Evolutionary conservation across 257 asterid species (phyloP), one percentile per base, ranked within the genome.

Genomic region (Scutellaria barbata): DNA sequence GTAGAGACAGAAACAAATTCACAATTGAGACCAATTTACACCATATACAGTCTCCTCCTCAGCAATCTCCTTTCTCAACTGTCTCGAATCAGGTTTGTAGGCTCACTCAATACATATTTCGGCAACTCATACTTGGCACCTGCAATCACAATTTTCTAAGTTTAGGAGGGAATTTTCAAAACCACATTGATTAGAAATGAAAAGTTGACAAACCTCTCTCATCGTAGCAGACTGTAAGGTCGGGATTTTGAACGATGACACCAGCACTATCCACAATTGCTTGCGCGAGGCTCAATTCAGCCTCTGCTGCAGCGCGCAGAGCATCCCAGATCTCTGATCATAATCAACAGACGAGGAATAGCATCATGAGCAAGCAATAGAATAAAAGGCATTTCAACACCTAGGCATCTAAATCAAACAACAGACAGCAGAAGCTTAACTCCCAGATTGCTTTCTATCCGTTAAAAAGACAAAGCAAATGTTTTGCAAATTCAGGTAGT

Each of bases 311-410:
- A 30, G 95, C 98, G 20, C 89, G 82, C 10, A 93, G 97, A 42
- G 97, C 97, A 79, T 90, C 98, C 98, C 98, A 93, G 43, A 93
- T 93, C 80, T 93, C 98, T 93, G 80, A 35, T 58, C n/a, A 63
- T 67, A 59, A 33, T 41, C n/a, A 18, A 51, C 33, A 68, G 39
- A 17, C 4, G 13, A 51, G 30, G 43, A 37, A 45, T 30, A 30
- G 35, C 35, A 30, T 30, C 4, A 30, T 2, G 35, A 30, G 35
- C 35, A 30, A 30, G 35, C 35, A 43, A 42, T 56, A 72, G 47
- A 46, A 62, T 13, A 62, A 11, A 52, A 51, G 8, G 50, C 50
- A 30, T 63, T 54, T 63, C 66, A 52, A 57, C 45, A 45, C 58
- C 14, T 11, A 8, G 39, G 17, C 18, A 62, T 55, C 53, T 16